A percentile compares a stretch with the other conserved stretches of the same genome.
phyloP scores from a whole-genome alignment of 495 filamentous ascomycete genomes.

The Clavariopsis aquatica region DNA sequence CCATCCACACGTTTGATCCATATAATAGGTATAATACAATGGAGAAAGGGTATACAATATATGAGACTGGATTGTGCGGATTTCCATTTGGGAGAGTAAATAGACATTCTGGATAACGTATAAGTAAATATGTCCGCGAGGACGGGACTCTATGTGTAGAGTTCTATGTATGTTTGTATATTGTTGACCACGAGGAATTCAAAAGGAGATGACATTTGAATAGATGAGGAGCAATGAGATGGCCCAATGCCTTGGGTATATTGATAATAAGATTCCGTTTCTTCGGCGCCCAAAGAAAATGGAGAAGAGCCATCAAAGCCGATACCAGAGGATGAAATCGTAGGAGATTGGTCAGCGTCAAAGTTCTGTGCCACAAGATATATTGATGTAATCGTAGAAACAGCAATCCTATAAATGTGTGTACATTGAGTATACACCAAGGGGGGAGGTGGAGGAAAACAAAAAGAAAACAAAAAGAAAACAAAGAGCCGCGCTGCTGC shows the following conservation, averaged over 20 bases:
- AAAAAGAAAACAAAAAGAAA: conserved; percentile 2
- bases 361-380: not conserved
- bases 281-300: not conserved
- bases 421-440: no score
- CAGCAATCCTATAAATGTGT: no score
- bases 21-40: not conserved
- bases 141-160: not conserved
- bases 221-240: not conserved
- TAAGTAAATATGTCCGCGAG: not conserved
- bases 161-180: conserved; percentile 1
- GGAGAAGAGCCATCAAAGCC: not conserved
- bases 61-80: not conserved
- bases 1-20: not conserved
- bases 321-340: not conserved
- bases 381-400: not conserved
- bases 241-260: not conserved
- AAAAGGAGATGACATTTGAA: not conserved
- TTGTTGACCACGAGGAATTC: not conserved
- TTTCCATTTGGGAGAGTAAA: not conserved
- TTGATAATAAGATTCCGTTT: not conserved
- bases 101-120: not conserved
- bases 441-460: no score
- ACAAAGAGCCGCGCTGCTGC: conserved; percentile 23
- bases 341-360: not conserved
- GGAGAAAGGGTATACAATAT: not conserved